Conservation (phyloP, 495 filamentous ascomycete species). For the Echria macrotheca region DNA sequence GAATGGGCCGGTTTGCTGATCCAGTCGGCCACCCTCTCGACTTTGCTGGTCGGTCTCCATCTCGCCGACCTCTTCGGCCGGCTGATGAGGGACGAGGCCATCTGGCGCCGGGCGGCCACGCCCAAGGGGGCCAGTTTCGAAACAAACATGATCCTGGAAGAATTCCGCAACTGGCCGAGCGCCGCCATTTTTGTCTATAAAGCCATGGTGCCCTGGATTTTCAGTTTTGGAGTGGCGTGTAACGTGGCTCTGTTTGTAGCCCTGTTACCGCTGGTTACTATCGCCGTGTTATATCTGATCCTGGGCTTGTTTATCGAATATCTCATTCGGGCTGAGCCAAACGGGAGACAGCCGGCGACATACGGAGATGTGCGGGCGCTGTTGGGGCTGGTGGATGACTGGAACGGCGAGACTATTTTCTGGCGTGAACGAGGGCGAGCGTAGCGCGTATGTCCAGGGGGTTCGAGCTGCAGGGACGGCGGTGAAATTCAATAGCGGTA, state of each 20-base stretch:
- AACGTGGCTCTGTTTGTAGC: background rate
- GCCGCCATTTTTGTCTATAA: background rate
- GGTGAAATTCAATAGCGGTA: too few relatives aligned
- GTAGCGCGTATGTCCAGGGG: background rate
- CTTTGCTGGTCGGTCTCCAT: background rate
- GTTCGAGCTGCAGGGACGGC: background rate
- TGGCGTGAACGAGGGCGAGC: background rate
- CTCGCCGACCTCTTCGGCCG: background rate
- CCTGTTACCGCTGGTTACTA: background rate
- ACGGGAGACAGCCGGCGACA: background rate
- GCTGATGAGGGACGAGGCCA: background rate
- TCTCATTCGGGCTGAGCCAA: background rate
- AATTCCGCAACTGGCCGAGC: background rate
- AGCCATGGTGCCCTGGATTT: background rate
- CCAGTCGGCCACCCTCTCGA: background rate
- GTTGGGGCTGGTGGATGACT: constrained; percentile 1
- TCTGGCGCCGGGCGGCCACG: background rate
- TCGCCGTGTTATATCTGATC: background rate
- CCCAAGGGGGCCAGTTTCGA: background rate
- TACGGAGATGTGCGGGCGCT: constrained; percentile 1
- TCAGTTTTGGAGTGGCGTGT: background rate
- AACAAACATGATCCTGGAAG: background rate
- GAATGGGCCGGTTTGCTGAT: background rate
- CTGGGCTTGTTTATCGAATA: background rate
- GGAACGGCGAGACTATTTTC: constrained; percentile 1